Conservation (phyloP, 2,329 filamentous ascomycete species). For the Curvularia sp. region DNA sequence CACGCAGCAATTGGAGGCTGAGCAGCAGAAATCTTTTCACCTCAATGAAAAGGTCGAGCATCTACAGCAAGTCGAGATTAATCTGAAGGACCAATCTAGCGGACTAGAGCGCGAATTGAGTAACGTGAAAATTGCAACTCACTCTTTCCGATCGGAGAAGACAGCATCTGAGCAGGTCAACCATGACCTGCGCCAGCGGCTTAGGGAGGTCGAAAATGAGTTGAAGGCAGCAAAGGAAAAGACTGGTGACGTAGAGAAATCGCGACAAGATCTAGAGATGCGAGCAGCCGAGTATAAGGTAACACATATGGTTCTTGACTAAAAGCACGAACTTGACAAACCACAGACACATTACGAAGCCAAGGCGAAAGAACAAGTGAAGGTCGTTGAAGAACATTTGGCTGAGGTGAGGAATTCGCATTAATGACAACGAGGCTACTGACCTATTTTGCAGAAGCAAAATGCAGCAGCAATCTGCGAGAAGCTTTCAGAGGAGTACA, state of each 20-base stretch:
- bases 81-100: constrained; percentile 17
- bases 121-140: constrained; percentile 13
- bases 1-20: constrained; percentile 22
- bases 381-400: not conserved
- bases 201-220: constrained; percentile 23
- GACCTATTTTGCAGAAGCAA: constrained; percentile 2
- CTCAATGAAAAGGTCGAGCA: constrained; percentile 21
- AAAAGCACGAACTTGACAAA: not conserved
- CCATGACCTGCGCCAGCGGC: constrained; percentile 18
- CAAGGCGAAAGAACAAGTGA: constrained; percentile 1
- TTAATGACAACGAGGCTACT: not conserved
- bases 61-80: constrained; percentile 20
- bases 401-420: constrained; percentile 10
- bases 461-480: constrained; percentile 4
- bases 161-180: constrained; percentile 18
- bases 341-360: not conserved
- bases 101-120: constrained; percentile 28
- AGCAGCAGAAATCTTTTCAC: constrained; percentile 22
- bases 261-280: constrained; percentile 13
- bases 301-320: not conserved
- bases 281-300: constrained; percentile 14
- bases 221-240: constrained; percentile 12
- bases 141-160: constrained; percentile 2
- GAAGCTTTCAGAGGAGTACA: constrained; percentile 15
- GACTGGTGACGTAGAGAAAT: constrained; percentile 12